Conservation (phyloP, 164 flowering plant species). For the Vitis labrusca region DNA sequence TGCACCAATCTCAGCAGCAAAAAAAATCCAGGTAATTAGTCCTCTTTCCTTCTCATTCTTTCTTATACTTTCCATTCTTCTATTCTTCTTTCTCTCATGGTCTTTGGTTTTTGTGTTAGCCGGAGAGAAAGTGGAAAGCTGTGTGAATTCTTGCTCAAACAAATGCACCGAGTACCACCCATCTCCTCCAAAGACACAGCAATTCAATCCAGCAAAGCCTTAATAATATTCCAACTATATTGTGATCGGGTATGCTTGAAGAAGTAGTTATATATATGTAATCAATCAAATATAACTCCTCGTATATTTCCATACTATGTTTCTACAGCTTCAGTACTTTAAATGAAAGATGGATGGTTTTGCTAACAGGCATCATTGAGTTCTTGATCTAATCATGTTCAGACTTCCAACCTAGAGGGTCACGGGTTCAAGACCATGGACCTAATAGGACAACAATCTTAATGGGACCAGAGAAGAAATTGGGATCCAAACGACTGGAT, state of each 20-base stretch:
- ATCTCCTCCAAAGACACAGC: background rate
- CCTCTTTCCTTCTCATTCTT: conserved; percentile 3
- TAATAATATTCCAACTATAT: background rate
- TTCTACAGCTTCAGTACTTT: too few relatives aligned
- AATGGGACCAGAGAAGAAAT: too few relatives aligned
- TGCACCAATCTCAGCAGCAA: conserved; percentile 47
- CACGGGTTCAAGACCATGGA: too few relatives aligned
- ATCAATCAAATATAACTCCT: too few relatives aligned
- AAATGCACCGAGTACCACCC: conserved; percentile 28
- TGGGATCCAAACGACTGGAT: too few relatives aligned
- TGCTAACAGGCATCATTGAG: too few relatives aligned
- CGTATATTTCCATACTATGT: too few relatives aligned
- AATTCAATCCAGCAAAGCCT: background rate
- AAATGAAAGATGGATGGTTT: too few relatives aligned
- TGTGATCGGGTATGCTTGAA: background rate
- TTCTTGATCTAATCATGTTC: too few relatives aligned
- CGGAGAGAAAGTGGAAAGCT: conserved; percentile 32
- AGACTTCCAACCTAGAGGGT: too few relatives aligned
- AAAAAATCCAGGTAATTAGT: conserved; percentile 29
- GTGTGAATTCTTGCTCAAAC: conserved; percentile 50
- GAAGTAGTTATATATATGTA: background rate
- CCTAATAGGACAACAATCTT: too few relatives aligned
- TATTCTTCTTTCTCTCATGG: background rate
- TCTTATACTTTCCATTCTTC: background rate
- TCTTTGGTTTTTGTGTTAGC: conserved; percentile 13